These are phyloP conservation scores for Parastagonospora nodorum DNA, from an alignment of 2,329 filamentous ascomycete genomes.

Conservation along the genomic window DNA sequence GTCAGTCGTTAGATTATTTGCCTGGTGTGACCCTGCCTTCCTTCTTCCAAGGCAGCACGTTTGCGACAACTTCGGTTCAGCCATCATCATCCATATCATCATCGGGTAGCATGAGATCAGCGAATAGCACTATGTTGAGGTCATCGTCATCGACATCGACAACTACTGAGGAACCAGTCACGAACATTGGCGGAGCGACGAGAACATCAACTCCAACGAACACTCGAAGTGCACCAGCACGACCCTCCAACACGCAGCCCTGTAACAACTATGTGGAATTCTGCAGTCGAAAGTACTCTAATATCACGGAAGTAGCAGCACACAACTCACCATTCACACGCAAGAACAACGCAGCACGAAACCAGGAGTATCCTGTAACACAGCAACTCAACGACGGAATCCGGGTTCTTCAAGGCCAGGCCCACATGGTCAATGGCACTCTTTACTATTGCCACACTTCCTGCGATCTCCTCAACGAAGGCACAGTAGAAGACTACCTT, in stretches of 20 bases:
- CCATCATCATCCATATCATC: conserved; percentile 20
- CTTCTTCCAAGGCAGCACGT: conserved; percentile 34
- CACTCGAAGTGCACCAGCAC: conserved; percentile 29
- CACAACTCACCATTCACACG: conserved; percentile 47
- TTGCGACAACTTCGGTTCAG: conserved; percentile 22
- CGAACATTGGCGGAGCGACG: conserved; percentile 33
- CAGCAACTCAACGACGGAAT: conserved; percentile 49
- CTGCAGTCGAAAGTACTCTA: conserved; percentile 46
- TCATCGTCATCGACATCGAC: conserved; percentile 11
- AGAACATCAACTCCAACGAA: conserved; percentile 29
- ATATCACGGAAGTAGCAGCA: conserved; percentile 49
- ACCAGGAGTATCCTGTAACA: conserved; percentile 45
- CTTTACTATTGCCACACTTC: conserved; percentile 85
- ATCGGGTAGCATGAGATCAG: conserved; percentile 18
- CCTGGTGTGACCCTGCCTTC: conserved; percentile 34
- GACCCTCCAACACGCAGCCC: conserved; percentile 48
- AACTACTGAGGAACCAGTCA: conserved; percentile 26
- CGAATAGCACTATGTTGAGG: conserved; percentile 29
- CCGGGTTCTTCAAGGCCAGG: conserved; percentile 62
- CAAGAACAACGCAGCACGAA: conserved; percentile 42
- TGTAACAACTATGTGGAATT: conserved; percentile 50
- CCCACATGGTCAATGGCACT: conserved; percentile 62
- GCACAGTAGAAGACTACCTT: conserved; percentile 78
- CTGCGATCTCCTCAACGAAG: conserved; percentile 83
- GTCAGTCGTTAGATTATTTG: conserved; percentile 20